These are phyloP conservation scores for Globisporangium acanthophoron DNA, from an alignment of 352 stramenopile species.

Conservation along the genomic window DNA sequence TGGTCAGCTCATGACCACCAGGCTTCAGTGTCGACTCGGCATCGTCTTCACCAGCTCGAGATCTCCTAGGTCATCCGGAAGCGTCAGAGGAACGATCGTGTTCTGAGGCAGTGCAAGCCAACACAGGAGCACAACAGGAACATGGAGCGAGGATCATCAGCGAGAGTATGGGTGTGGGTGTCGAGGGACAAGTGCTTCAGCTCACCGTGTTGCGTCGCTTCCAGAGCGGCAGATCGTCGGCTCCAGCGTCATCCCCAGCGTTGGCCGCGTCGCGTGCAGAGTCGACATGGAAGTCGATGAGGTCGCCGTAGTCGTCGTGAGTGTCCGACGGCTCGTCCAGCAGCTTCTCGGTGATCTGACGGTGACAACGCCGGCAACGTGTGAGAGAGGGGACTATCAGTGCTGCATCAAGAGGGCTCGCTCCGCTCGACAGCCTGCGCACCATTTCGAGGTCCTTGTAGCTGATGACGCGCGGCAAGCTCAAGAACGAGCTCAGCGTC, in stretches of 20 bases:
- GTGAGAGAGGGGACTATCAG: not conserved
- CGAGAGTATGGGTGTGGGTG: not conserved
- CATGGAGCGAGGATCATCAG: not conserved
- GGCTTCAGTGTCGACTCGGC: not conserved
- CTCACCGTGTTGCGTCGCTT: constrained; percentile 39
- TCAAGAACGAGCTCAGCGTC: constrained; percentile 64
- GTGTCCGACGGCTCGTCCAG: constrained; percentile 43
- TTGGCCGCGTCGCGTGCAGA: constrained; percentile 38
- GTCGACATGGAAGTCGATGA: constrained; percentile 69
- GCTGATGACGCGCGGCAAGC: constrained; percentile 63
- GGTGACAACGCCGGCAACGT: not conserved
- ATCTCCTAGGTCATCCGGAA: constrained; percentile 36
- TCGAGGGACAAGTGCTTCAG: not conserved
- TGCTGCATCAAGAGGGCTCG: not conserved
- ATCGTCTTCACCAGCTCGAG: constrained; percentile 41
- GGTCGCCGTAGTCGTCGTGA: constrained; percentile 47
- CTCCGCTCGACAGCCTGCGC: not conserved
- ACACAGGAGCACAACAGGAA: not conserved
- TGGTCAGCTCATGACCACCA: not conserved
- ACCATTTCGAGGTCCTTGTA: constrained; percentile 66
- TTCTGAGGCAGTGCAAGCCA: constrained; percentile 15
- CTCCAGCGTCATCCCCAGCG: constrained; percentile 5
- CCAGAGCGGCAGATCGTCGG: constrained; percentile 30
- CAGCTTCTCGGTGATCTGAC: constrained; percentile 64
- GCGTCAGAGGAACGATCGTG: constrained; percentile 29